Evolutionary conservation across 768 basidiomycete genomes (phyloP), one percentile per base, ranked within the genome.

Genomic region (Rhodotorula kratochvilovae): DNA sequence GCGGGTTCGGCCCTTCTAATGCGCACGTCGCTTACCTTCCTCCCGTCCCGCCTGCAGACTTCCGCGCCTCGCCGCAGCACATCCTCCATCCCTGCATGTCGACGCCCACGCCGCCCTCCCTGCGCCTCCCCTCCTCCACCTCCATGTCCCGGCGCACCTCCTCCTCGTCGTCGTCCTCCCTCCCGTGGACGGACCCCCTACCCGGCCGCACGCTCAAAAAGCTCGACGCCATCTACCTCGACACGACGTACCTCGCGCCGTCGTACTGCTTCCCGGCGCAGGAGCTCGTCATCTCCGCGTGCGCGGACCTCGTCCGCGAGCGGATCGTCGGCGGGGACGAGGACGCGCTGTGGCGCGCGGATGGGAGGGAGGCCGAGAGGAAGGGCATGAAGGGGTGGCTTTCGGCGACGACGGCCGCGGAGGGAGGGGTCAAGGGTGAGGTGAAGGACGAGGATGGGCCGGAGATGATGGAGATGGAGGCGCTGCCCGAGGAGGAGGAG

Each of bases 241-340:
- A 99, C 79, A 97, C 96, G 8, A 99, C 96, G 43, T 72, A 61
- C 63, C 65, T 75, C 23, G 54, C 68, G 43, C 71, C 69, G 17
- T 73, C 91, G 88, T 97, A 97, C 79, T 90, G 88, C 60, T 98
- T 99, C 78, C 91, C 96, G 0, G 90, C 96, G 7, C 96, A 98
- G 77, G 88, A 91, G n/a, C 85, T 90, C 55, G 95, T 98, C 36
- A 89, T 98, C 63, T 86, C 88, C 31, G 95, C 96, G 2, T 98
- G 95, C 78, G 92, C 92, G 2, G 88, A 90, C 53, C 83, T 98
- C 48, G 71, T 77, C 8, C 45, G 59, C 5, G 62, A 59, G 27
- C 43, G 76, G 17, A 67, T 77, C 35, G 54, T 60, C 45, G 66
- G 63, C 3, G 77, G 76, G 33, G 76, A 74, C n/a, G 63, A 74